These are phyloP conservation scores for Arthrinium puccinioides DNA, from an alignment of 2,329 filamentous ascomycete genomes.

Conservation along the genomic window DNA sequence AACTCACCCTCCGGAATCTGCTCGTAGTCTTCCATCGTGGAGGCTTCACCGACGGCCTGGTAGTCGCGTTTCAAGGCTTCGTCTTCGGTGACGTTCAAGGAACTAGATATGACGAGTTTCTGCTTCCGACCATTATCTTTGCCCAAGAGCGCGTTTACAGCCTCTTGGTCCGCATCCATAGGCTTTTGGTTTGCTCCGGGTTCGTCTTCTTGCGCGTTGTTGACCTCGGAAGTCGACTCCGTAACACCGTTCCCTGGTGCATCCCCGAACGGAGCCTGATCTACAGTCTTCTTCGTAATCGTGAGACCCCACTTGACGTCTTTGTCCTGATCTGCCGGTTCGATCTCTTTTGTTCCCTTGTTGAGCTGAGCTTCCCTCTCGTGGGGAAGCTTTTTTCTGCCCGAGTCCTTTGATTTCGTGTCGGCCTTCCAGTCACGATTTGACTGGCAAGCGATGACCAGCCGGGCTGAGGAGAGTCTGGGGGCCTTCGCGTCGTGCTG, in stretches of 20 bases:
- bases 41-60: slow-evolving; percentile 62
- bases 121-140: slow-evolving; percentile 35
- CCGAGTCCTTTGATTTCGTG: slow-evolving; percentile 14
- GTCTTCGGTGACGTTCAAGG: slow-evolving; percentile 41
- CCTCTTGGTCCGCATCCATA: slow-evolving; percentile 39
- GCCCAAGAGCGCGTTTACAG: slow-evolving; percentile 60
- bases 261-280: slow-evolving; percentile 10
- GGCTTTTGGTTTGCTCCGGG: slow-evolving; percentile 3
- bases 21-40: slow-evolving; percentile 77
- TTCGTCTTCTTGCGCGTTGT: slow-evolving; percentile 5
- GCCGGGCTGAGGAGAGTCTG: slow-evolving; percentile 9
- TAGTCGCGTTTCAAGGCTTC: slow-evolving; percentile 67
- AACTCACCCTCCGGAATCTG: slow-evolving; percentile 92
- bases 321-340: slow-evolving; percentile 24
- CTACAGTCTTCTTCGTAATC: slow-evolving; percentile 18
- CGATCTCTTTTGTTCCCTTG: slow-evolving; percentile 11
- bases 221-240: neutral
- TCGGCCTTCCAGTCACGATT: slow-evolving; percentile 27
- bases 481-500: slow-evolving; percentile 7
- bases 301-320: slow-evolving; percentile 30
- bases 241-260: slow-evolving; percentile 4
- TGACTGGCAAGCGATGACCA: slow-evolving; percentile 20
- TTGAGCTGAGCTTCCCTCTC: slow-evolving; percentile 1
- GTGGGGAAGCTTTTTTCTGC: slow-evolving; percentile 2
- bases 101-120: slow-evolving; percentile 43